Conservation (phyloP, 495 filamentous ascomycete species). For the Trichoderma virens region DNA sequence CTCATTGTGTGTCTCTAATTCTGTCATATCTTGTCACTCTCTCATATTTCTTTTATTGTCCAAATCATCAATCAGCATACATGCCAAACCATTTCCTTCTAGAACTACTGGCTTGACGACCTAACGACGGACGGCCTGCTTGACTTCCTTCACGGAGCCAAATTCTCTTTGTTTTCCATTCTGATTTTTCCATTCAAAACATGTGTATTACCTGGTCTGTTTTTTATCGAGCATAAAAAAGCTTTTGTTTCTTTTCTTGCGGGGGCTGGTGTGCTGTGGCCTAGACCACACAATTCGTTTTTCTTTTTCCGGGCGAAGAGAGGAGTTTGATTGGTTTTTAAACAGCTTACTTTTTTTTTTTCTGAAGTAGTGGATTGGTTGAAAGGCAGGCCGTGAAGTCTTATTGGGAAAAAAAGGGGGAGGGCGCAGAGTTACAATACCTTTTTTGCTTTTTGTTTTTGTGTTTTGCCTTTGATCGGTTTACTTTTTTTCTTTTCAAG, state of each 20-base stretch:
- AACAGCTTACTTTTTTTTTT: not conserved
- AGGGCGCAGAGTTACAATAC: not conserved
- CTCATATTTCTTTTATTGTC: not conserved
- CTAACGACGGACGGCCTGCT: slow-evolving; percentile 3
- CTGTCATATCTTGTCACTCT: not conserved
- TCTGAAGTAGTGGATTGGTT: not conserved
- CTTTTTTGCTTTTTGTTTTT: not conserved
- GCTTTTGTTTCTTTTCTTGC: not conserved
- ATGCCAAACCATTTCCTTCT: not conserved
- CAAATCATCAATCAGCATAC: not conserved
- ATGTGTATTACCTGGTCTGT: not conserved
- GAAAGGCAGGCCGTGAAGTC: slow-evolving; percentile 7
- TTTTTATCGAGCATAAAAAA: not conserved
- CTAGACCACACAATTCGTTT: not conserved
- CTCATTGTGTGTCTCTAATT: not conserved
- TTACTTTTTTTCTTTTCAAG: not conserved
- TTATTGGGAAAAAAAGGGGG: not conserved
- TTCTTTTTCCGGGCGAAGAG: not conserved
- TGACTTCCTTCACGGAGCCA: slow-evolving; percentile 3
- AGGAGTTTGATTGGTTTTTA: not conserved
- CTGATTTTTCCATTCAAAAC: not conserved
- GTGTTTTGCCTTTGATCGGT: not conserved
- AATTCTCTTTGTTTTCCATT: not conserved
- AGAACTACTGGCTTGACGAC: slow-evolving; percentile 1
- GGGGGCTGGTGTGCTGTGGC: not conserved